These are phyloP conservation scores for Macadamia tetraphylla DNA, from an alignment of 164 flowering plant species.

Conservation along the genomic window DNA sequence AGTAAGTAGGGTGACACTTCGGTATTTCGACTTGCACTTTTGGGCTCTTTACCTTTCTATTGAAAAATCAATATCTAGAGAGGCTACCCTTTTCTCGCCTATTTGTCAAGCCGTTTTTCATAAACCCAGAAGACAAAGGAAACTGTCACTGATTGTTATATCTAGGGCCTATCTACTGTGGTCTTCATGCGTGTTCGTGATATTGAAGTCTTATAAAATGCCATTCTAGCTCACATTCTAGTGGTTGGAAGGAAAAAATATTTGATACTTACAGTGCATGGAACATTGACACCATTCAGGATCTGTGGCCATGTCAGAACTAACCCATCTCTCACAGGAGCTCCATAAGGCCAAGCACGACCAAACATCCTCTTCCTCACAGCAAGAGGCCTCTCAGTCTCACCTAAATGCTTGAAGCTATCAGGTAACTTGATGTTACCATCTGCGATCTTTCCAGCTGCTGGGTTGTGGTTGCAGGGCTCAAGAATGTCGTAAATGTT, in stretches of 20 bases:
- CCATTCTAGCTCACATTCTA: not conserved
- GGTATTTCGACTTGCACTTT: not conserved
- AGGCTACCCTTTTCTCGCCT: not conserved
- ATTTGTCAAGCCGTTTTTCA: not conserved
- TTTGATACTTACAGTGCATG: slow-evolving; percentile 71
- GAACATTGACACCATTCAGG: slow-evolving; percentile 31
- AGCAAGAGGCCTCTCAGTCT: slow-evolving; percentile 75
- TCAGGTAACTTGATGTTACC: slow-evolving; percentile 41
- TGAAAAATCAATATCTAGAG: not conserved
- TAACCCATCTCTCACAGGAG: slow-evolving; percentile 70
- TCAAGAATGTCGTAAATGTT: slow-evolving; percentile 84
- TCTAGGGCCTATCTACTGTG: not conserved
- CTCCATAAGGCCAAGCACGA: slow-evolving; percentile 89
- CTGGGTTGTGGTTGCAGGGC: slow-evolving; percentile 65
- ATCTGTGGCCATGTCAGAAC: slow-evolving; percentile 94
- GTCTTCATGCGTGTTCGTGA: not conserved
- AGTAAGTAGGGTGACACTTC: not conserved
- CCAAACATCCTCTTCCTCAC: slow-evolving; percentile 93
- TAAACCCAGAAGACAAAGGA: not conserved
- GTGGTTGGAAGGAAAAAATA: not conserved
- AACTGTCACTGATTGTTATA: not conserved
- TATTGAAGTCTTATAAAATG: not conserved
- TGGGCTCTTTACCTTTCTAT: not conserved
- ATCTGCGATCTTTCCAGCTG: slow-evolving; percentile 14
- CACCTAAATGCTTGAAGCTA: slow-evolving; percentile 70